Percentiles rank a stretch among this genome's conserved stretches.
Evolutionary conservation across 768 basidiomycete genomes (phyloP).

Genomic region (Kwoniella sp.): DNA sequence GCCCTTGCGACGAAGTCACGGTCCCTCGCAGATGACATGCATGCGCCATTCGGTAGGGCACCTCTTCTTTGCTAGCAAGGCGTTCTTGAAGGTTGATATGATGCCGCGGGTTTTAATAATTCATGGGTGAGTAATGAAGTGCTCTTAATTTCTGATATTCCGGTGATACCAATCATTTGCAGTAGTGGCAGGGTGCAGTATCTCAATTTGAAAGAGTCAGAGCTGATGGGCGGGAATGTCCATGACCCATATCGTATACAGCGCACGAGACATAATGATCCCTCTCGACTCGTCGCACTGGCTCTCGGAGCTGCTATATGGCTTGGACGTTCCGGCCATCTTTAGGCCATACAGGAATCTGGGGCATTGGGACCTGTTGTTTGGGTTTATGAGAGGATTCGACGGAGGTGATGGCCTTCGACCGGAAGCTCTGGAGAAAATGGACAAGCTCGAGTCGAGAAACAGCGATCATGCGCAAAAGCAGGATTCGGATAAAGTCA

Average conservation of each 20-base stretch:
- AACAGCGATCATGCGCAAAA: too few species aligned
- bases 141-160: too few species aligned
- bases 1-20: conserved; percentile 32
- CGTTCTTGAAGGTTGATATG: conserved; percentile 9
- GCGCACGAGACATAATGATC: conserved; percentile 19
- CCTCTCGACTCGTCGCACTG: conserved; percentile 24
- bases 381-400: conserved; percentile 25
- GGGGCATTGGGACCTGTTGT: conserved; percentile 21
- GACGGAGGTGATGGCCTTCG: background rate
- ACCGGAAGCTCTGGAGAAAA: too few species aligned
- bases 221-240: too few species aligned
- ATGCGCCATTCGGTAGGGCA: conserved; percentile 30
- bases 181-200: too few species aligned
- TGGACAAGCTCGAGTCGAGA: too few species aligned
- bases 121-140: conserved; percentile 30
- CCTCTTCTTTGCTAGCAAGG: conserved; percentile 29
- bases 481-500: too few species aligned
- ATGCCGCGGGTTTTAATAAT: conserved; percentile 26
- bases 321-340: conserved; percentile 23
- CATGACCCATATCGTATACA: background rate
- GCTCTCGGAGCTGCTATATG: conserved; percentile 28
- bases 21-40: conserved; percentile 27
- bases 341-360: conserved; percentile 25
- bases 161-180: too few species aligned
- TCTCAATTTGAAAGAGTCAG: too few species aligned